Conservation (phyloP, 2,329 filamentous ascomycete genomes). For the Neoarthrinium moseri region DNA sequence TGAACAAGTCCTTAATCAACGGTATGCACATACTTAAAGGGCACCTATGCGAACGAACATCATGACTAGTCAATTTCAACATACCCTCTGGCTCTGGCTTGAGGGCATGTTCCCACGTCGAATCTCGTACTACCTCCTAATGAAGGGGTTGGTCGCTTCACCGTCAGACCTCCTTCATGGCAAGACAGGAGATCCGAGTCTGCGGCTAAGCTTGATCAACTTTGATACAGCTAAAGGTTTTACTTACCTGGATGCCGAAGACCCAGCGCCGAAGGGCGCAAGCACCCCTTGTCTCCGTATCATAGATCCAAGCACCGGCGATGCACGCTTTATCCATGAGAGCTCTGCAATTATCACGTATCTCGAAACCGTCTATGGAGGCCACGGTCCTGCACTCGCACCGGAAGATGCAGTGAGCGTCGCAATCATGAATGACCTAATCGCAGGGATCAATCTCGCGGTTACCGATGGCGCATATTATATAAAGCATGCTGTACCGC, state of each 20-base stretch:
- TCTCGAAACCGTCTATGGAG: conserved; percentile 16
- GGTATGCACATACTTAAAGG: no score
- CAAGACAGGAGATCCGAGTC: conserved; percentile 10
- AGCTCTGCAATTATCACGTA: conserved; percentile 17
- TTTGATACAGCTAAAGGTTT: conserved; percentile 1
- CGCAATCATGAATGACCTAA: neutral
- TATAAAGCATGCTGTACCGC: neutral
- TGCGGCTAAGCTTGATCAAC: conserved; percentile 13
- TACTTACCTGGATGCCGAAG: conserved; percentile 10
- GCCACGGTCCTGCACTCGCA: neutral
- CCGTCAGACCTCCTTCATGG: conserved; percentile 12
- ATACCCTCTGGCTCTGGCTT: conserved; percentile 20
- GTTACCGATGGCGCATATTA: neutral
- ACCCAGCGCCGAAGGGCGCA: conserved; percentile 16
- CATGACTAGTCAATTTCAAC: conserved; percentile 3
- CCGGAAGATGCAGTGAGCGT: neutral
- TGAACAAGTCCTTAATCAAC: no score
- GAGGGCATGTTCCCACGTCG: conserved; percentile 19
- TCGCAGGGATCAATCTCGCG: neutral
- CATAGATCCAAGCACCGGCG: conserved; percentile 6
- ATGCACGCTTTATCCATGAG: conserved; percentile 16
- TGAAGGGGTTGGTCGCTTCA: conserved; percentile 18
- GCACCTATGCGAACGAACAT: no score
- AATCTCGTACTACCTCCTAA: conserved; percentile 19
- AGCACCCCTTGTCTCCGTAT: conserved; percentile 18